Evolutionary conservation across 169 alveolate species (phyloP).

Genomic region (Eimeria tenella): DNA sequence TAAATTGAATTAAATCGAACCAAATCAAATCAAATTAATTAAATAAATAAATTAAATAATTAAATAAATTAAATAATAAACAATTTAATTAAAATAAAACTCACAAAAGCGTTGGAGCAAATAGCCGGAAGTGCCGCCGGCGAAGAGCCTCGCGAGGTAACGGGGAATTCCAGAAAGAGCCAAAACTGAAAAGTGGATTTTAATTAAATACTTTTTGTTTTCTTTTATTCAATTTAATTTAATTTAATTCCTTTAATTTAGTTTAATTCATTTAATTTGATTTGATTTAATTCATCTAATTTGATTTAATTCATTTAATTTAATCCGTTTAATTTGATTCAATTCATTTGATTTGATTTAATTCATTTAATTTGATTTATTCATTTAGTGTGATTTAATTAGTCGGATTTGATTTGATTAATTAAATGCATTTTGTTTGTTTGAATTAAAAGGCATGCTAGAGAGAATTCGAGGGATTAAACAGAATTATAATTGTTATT

Average conservation of each 20-base stretch:
- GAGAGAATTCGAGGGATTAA: no score
- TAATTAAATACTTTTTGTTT: no score
- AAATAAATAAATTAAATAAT: background rate
- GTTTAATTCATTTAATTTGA: background rate
- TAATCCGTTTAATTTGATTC: background rate
- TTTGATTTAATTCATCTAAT: background rate
- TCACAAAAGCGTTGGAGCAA: slow-evolving; percentile 50
- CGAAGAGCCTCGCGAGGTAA: slow-evolving; percentile 58
- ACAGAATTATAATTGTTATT: no score
- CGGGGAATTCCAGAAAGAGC: slow-evolving; percentile 69
- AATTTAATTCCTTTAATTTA: no score
- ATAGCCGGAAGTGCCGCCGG: slow-evolving; percentile 75
- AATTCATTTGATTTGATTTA: no score
- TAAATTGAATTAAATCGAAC: background rate
- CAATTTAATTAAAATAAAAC: background rate
- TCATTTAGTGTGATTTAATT: no score
- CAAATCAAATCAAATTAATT: background rate
- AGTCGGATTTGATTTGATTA: no score
- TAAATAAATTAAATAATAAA: background rate
- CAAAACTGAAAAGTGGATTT: background rate
- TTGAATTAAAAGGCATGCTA: no score
- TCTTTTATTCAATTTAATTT: no score
- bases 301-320: no score
- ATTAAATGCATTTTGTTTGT: no score
- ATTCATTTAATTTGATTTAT: background rate